Evolutionary conservation across 139 green algal genomes (phyloP).

Genomic region (Chlorella vulgaris): DNA sequence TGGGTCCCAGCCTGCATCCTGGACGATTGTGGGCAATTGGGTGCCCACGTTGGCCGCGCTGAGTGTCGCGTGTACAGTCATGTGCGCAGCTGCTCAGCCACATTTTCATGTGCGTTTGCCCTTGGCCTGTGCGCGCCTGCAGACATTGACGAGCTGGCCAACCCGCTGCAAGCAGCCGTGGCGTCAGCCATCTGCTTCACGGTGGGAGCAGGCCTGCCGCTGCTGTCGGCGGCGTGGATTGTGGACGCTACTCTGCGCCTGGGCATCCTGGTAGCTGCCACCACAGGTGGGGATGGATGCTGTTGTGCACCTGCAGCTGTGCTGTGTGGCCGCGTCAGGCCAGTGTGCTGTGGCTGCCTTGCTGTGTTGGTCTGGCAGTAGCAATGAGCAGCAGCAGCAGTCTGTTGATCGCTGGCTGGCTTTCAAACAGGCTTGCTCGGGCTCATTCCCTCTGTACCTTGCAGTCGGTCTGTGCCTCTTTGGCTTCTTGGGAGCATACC

Average conservation of each 20-base stretch:
- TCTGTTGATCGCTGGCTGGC: neutral
- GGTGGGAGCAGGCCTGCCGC: conserved; percentile 69
- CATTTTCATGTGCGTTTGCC: too few relatives aligned
- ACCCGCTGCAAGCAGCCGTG: conserved; percentile 72
- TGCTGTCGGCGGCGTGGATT: conserved; percentile 73
- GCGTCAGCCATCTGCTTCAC: conserved; percentile 67
- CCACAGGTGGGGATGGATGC: conserved; percentile 41
- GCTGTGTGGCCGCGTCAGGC: too few relatives aligned
- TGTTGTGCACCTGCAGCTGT: too few relatives aligned
- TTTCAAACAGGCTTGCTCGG: too few relatives aligned
- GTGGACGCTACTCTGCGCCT: conserved; percentile 45
- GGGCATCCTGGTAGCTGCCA: conserved; percentile 45
- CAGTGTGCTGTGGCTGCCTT: neutral
- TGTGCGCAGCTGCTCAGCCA: too few relatives aligned
- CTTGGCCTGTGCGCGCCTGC: neutral
- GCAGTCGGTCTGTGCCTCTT: conserved; percentile 63
- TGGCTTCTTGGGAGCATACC: conserved; percentile 65
- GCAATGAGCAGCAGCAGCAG: neutral
- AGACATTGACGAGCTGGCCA: conserved; percentile 86
- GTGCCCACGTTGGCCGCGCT: too few relatives aligned
- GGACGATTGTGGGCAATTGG: too few relatives aligned
- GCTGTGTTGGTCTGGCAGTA: too few relatives aligned
- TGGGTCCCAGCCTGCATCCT: neutral
- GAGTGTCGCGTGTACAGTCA: too few relatives aligned
- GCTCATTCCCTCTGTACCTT: neutral